Base-by-base conservation (phyloP, 208 protist genomes). In the Trypanosomatidae sp. region DNA sequence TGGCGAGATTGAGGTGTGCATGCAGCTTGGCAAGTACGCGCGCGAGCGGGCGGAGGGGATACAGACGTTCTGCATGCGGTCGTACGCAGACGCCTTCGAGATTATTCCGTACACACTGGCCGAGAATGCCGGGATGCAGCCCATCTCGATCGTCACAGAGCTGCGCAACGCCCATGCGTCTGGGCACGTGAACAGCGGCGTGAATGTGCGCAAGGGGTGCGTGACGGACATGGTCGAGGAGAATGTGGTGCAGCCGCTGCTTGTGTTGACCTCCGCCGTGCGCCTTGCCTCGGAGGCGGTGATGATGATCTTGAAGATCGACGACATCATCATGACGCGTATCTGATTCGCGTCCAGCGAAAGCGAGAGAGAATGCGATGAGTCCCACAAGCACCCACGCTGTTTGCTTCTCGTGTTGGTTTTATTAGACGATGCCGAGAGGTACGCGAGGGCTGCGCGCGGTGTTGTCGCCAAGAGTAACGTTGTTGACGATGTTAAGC, bases 81-180 rank as follows among this genome's bases (percentile, higher is more conserved):
- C 91, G 43, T 99, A 98, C 82, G 98, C 99, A 53, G 97, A 99
- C 69, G 98, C 98, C 15, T 91, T 99, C 33, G 98, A 99, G 82
- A 87, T 99, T 39, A 98, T 99, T 69, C 99, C 99, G 44, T 98
- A 99, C 80, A 99, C 98, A 60, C 91, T 99, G 22, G 99, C 99
- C 44, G 99, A 99, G 86, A 99, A 99, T 81, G 99, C 99, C 39
- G 99, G 98, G 41, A 81, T 99, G n/a, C 85, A 98, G 71, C 98
- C 99, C 49, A 98, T 99, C 81, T 70, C 87, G 22, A 99, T 99
- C n/a, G 97, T 99, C 3, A 99, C 99, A 28, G 97, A 99, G 83
- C 92, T 99, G 12, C 91, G 98, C 70, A 98, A 98, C 76, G 82
- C 82, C 46, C 99, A 99, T 82, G 86, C 80, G 13, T 71, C 89